Percentiles rank a stretch among this genome's conserved stretches.
These are phyloP conservation scores for Bipolaris victoriae DNA, from an alignment of 2,329 filamentous ascomycete species.

Conservation along the genomic window DNA sequence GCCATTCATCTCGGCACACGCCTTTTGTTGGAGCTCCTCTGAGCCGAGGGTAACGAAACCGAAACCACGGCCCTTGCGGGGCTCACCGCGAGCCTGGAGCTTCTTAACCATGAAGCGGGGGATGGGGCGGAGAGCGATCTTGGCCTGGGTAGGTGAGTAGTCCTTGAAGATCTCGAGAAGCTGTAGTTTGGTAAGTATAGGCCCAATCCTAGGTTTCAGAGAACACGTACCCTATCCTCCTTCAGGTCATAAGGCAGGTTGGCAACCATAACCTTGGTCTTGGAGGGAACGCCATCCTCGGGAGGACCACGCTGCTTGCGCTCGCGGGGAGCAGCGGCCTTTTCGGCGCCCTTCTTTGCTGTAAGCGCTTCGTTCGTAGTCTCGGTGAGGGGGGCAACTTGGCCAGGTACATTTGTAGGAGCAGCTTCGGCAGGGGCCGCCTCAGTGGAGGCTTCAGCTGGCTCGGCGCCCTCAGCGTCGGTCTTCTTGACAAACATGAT, in stretches of 20 bases:
- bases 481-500: constrained; percentile 47
- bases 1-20: constrained; percentile 97
- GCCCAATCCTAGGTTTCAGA: not conserved
- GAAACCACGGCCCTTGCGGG: constrained; percentile 98
- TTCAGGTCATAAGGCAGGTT: constrained; percentile 98
- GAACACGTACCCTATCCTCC: constrained; percentile 82
- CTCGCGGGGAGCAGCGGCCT: constrained; percentile 56
- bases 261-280: constrained; percentile 99
- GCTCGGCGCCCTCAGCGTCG: constrained; percentile 54
- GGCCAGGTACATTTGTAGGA: constrained; percentile 59
- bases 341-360: constrained; percentile 60
- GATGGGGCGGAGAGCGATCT: constrained; percentile 98
- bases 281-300: constrained; percentile 95
- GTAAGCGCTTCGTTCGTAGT: constrained; percentile 62
- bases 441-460: constrained; percentile 55
- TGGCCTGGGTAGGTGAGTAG: constrained; percentile 91
- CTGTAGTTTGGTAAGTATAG: constrained; percentile 55
- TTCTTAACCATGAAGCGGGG: constrained; percentile 99
- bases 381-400: constrained; percentile 58
- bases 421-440: constrained; percentile 53
- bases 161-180: constrained; percentile 96
- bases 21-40: constrained; percentile 97
- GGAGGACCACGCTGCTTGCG: constrained; percentile 90
- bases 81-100: constrained; percentile 95
- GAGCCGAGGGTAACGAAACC: constrained; percentile 96